Conservation (phyloP, 352 stramenopile genomes). For the Hyphochytrium catenoides region DNA sequence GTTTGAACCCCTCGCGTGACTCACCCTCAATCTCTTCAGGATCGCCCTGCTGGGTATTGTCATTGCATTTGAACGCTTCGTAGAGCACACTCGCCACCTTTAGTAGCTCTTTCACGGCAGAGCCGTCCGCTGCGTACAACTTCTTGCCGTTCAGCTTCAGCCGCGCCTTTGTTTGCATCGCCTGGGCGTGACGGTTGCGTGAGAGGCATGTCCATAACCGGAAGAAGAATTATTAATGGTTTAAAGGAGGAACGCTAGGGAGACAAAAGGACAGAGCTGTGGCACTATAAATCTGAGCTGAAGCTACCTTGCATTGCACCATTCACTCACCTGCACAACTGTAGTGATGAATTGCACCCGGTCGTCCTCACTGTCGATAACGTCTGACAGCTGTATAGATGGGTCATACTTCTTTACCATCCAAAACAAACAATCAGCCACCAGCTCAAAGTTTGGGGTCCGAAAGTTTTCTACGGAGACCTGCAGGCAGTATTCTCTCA, state of each 20-base stretch:
- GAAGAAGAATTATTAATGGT: too few species aligned
- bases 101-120: constrained; percentile 75
- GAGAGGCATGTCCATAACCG: too few species aligned
- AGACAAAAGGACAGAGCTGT: too few species aligned
- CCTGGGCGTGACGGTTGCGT: constrained; percentile 25
- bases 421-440: constrained; percentile 87
- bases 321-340: constrained; percentile 9
- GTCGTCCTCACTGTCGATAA: constrained; percentile 84
- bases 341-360: constrained; percentile 78
- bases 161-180: constrained; percentile 60
- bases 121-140: constrained; percentile 82
- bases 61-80: constrained; percentile 22
- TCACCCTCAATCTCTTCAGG: constrained; percentile 20
- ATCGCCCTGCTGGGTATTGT: constrained; percentile 20
- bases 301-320: too few species aligned
- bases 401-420: constrained; percentile 79
- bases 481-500: constrained; percentile 5
- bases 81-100: constrained; percentile 82
- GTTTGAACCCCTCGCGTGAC: too few species aligned
- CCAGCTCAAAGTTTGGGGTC: constrained; percentile 85
- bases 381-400: constrained; percentile 58
- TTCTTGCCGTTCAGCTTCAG: constrained; percentile 82
- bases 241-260: too few species aligned
- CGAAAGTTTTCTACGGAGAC: constrained; percentile 83
- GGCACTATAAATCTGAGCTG: too few species aligned